Conservation (phyloP, 2,329 filamentous ascomycete species). For the Aspergillus uvarum region DNA sequence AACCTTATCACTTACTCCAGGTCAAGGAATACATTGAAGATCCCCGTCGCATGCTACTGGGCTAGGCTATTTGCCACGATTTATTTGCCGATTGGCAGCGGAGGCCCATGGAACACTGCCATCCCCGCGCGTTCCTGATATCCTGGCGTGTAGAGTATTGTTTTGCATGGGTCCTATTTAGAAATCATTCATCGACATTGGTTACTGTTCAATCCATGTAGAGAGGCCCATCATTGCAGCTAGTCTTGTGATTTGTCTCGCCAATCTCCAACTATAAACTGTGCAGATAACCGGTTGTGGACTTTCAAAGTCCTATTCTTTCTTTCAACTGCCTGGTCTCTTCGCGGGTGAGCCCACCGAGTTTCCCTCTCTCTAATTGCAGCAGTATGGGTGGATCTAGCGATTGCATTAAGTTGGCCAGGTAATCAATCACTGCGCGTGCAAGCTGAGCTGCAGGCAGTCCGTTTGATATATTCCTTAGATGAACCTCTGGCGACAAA, state of each 20-base stretch:
- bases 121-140: slow-evolving; percentile 1
- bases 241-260: neutral
- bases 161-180: neutral
- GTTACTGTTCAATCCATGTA: neutral
- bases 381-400: slow-evolving; percentile 50
- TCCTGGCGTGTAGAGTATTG: slow-evolving; percentile 1
- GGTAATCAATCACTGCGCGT: slow-evolving; percentile 39
- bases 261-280: neutral
- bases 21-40: slow-evolving; percentile 98
- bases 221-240: neutral
- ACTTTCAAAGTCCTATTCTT: slow-evolving; percentile 24
- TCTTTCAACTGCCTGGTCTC: slow-evolving; percentile 40
- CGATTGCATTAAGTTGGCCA: slow-evolving; percentile 45
- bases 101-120: neutral
- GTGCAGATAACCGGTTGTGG: neutral
- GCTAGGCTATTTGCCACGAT: slow-evolving; percentile 21
- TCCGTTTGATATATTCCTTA: slow-evolving; percentile 27
- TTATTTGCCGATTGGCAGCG: neutral
- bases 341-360: slow-evolving; percentile 38
- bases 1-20: slow-evolving; percentile 26
- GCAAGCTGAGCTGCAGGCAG: slow-evolving; percentile 43
- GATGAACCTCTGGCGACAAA: slow-evolving; percentile 21
- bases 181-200: neutral
- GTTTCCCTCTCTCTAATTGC: slow-evolving; percentile 52
- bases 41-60: slow-evolving; percentile 82